Conservation (phyloP, 1,139 yeast genomes). For the Lodderomyces metapsilosis region DNA sequence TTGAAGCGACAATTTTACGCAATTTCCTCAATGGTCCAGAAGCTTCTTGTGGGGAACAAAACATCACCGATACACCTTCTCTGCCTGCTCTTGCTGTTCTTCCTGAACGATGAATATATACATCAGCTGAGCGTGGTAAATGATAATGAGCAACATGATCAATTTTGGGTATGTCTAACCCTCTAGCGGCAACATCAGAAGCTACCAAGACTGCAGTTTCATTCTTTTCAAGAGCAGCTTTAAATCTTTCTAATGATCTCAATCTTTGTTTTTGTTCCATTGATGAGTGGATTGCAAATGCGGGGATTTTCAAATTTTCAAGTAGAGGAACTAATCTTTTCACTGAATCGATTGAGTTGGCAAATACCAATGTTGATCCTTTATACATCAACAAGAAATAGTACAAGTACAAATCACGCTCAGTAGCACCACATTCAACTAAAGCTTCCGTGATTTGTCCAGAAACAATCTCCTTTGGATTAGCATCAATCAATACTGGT, state of each 20-base stretch:
- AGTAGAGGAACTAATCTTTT: conserved; percentile 79
- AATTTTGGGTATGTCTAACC: conserved; percentile 87
- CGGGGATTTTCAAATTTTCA: conserved; percentile 64
- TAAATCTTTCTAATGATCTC: conserved; percentile 75
- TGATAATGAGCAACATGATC: conserved; percentile 96
- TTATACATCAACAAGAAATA: conserved; percentile 85
- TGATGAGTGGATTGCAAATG: conserved; percentile 85
- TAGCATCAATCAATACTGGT: conserved; percentile 75
- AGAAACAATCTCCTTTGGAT: conserved; percentile 82
- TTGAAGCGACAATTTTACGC: conserved; percentile 56
- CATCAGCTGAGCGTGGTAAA: conserved; percentile 91
- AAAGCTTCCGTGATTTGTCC: conserved; percentile 78
- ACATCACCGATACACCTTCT: conserved; percentile 90
- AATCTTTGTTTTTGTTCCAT: conserved; percentile 95
- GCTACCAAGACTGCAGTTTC: conserved; percentile 78
- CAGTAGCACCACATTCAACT: conserved; percentile 87
- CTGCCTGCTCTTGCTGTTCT: conserved; percentile 96
- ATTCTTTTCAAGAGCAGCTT: conserved; percentile 48
- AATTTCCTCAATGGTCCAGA: conserved; percentile 82
- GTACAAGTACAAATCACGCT: conserved; percentile 86
- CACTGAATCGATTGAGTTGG: conserved; percentile 92
- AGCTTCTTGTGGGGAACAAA: conserved; percentile 93
- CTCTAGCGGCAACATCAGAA: conserved; percentile 98
- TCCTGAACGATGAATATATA: conserved; percentile 94
- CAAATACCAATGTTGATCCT: conserved; percentile 87